Evolutionary conservation across 306 rosid genomes (phyloP), one percentile per base, ranked within the genome.

Genomic region (Acacia acuminata): DNA sequence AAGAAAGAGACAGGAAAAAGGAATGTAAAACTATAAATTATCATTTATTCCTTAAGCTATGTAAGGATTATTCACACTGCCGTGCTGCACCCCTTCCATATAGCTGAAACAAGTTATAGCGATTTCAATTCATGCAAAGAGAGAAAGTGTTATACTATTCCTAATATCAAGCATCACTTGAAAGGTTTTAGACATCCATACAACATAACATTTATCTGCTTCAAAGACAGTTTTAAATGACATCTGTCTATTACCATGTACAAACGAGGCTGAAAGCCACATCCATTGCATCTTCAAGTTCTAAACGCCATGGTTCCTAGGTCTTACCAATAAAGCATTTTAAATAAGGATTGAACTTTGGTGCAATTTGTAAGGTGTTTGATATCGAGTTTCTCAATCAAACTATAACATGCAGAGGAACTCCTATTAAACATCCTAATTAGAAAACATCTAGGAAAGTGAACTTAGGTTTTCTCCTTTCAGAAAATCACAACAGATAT

Each of bases 91-190:
- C 20, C 45, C 34, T 32, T 71, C 63, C 80, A 83, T 24, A 64
- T 32, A 64, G 70, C 82, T 43, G 77, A 74, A 68, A 45, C 81
- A 50, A 15, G 9, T 45, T 68, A 66, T n/a, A 25, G 63, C 76
- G 76, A 47, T 44, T 69, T 61, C 84, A 78, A 69, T 42, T 71
- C 60, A 34, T 24, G 82, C 65, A 73, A 82, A 78, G 76, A 38
- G 76, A 38, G 36, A 56, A 84, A 77, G 56, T 80, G 32, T 71
- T 60, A 27, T 65, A 53, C 17, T 58, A 74, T 22, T 73, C 77
- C 77, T 27, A 10, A 73, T 50, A 77, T 36, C 76, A 77, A 34
- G 65, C 40, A 27, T 44, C 55, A 71, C 38, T 44, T 24, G 76
- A 44, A 56, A 71, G 32, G 15, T 24, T 4, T 71, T 71, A 71